Percentiles rank a stretch among this genome's conserved stretches.
Conservation (phyloP, 495 filamentous ascomycete species). For the Aspergillus egyptiacus region DNA sequence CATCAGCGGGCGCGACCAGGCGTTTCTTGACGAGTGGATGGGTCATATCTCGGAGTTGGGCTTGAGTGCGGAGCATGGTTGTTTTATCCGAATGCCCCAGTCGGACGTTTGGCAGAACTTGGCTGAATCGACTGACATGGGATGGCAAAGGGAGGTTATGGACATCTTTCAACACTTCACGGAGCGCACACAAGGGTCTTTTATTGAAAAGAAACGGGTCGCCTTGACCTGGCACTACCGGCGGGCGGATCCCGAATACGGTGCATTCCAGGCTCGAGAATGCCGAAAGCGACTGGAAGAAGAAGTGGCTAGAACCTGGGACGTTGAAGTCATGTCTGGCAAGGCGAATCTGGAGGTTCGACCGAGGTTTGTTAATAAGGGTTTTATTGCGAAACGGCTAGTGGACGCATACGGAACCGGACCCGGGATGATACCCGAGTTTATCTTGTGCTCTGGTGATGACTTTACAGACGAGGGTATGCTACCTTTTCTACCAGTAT, state of each 20-base stretch:
- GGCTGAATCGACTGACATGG: conserved; percentile 76
- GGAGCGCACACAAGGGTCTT: conserved; percentile 78
- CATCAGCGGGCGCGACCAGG: conserved; percentile 86
- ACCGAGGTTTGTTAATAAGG: conserved; percentile 94
- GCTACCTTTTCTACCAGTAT: conserved; percentile 12
- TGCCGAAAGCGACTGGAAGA: conserved; percentile 71
- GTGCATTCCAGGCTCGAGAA: conserved; percentile 63
- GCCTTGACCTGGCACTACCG: conserved; percentile 98
- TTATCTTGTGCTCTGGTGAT: conserved; percentile 85
- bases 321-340: conserved; percentile 90
- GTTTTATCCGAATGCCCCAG: conserved; percentile 77
- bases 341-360: conserved; percentile 97
- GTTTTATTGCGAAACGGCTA: conserved; percentile 78
- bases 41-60: conserved; percentile 80
- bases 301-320: conserved; percentile 67
- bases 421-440: conserved; percentile 55
- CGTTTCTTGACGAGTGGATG: conserved; percentile 80
- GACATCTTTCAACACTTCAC: conserved; percentile 79
- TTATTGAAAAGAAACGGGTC: conserved; percentile 86
- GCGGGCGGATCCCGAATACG: conserved; percentile 77
- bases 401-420: conserved; percentile 56
- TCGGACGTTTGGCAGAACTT: conserved; percentile 76
- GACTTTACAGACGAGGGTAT: conserved; percentile 97
- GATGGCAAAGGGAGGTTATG: conserved; percentile 77
- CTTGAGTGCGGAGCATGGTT: conserved; percentile 91